These are phyloP conservation scores for Trichothecium roseum DNA, from an alignment of 2,329 filamentous ascomycete species.

Conservation along the genomic window DNA sequence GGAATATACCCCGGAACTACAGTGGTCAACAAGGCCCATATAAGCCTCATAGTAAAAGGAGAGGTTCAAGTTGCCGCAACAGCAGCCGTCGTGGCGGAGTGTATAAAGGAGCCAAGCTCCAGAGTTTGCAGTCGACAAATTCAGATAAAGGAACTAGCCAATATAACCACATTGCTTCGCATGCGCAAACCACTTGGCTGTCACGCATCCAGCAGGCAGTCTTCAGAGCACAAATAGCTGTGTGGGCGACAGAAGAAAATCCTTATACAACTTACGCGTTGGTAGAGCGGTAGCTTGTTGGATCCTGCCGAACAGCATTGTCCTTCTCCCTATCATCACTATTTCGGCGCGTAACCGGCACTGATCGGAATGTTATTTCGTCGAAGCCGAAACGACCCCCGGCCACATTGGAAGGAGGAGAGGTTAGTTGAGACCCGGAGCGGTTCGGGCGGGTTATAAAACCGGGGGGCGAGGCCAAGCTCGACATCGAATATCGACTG, in stretches of 20 bases:
- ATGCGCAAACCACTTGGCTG: too few species aligned
- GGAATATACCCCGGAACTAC: too few species aligned
- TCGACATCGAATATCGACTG: conserved; percentile 82
- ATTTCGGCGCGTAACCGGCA: conserved; percentile 78
- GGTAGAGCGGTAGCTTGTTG: conserved; percentile 61
- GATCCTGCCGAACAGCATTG: conserved; percentile 56
- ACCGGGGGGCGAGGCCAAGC: conserved; percentile 71
- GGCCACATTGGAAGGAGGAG: conserved; percentile 58
- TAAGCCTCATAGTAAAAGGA: too few species aligned
- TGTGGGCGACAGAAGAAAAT: conserved; percentile 6
- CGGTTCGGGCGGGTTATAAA: conserved; percentile 63
- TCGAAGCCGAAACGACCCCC: conserved; percentile 16
- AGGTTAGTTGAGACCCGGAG: conserved; percentile 71
- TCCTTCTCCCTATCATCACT: conserved; percentile 88
- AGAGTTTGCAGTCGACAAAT: too few species aligned
- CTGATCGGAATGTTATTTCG: conserved; percentile 68
- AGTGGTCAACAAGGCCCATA: too few species aligned
- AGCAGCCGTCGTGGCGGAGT: too few species aligned
- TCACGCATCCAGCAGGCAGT: too few species aligned
- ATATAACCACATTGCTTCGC: too few species aligned
- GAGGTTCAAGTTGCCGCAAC: too few species aligned
- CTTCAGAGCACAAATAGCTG: too few species aligned
- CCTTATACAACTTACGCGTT: conserved; percentile 60
- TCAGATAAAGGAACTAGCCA: too few species aligned
- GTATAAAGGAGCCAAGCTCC: too few species aligned